Evolutionary conservation across 2,329 filamentous ascomycete species (phyloP), one percentile per base, ranked within the genome.

Genomic region (Scortechinia acanthostroma): DNA sequence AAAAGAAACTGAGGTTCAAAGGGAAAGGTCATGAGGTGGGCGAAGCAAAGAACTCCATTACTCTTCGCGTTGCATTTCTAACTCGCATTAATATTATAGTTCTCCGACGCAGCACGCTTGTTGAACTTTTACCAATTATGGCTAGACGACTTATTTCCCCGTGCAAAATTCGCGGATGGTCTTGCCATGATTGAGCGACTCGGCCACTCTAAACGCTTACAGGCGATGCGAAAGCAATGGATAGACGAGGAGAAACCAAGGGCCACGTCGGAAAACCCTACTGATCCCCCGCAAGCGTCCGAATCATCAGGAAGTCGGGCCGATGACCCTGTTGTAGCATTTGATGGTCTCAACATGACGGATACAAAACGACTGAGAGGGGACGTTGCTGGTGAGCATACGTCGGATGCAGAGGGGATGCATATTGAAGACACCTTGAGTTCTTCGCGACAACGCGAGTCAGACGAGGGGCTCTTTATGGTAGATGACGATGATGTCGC

Each of bases 111-210:
- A 22, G 71, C 73, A n/a, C 71, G 71, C 30, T 67, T 84, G 46
- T 63, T 84, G 45, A 80, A 78, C 51, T 75, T 77, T 56, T 84
- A 83, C 51, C 80, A 84, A 55, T 53, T 83, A 42, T 84, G 80
- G 80, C 72, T 84, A 19, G 79, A 84, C 57, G 76, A 83, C 51
- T 62, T 84, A 17, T 84, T 77, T 51, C 80, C 80, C 15, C 70
- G 77, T 47, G 80, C 79, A 2, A 84, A 84, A 56, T 84, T 84
- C 52, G 71, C 73, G 21, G 80, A 84, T 55, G 80, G 74, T 4
- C 58, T 84, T 17, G 58, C 70, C 6, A 80, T 83, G 44, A 76
- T 84, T 43, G 80, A 84, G 55, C 83, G 81, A 57, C 62, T 82
- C 3, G 80, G 80, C 10, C 80, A 84, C 55, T 70, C 67, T 16